Evolutionary conservation across 345 rosid species (phyloP).

Genomic region (Ceriops tagal): DNA sequence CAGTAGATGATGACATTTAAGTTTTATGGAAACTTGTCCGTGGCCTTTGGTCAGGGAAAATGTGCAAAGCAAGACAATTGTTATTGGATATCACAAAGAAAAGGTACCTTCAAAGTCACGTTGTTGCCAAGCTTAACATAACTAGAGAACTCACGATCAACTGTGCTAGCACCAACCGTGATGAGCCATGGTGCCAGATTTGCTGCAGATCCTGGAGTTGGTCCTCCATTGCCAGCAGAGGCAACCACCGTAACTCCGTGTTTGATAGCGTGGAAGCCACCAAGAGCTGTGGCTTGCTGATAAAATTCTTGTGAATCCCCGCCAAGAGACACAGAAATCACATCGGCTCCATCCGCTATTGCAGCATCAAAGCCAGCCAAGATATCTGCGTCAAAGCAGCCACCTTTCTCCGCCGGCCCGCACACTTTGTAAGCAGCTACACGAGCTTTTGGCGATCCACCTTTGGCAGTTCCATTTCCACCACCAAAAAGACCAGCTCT

Average conservation of each 20-base stretch:
- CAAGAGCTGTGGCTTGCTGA: neutral
- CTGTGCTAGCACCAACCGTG: slow-evolving; percentile 16
- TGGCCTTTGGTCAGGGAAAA: too few relatives aligned
- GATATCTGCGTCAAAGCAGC: slow-evolving; percentile 47
- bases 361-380: slow-evolving; percentile 53
- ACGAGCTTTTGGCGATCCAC: slow-evolving; percentile 57
- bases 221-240: slow-evolving; percentile 13
- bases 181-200: slow-evolving; percentile 19
- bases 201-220: neutral
- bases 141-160: neutral
- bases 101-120: neutral
- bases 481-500: slow-evolving; percentile 24
- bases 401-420: slow-evolving; percentile 23
- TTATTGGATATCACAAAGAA: too few relatives aligned
- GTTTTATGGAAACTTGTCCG: too few relatives aligned
- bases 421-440: slow-evolving; percentile 55
- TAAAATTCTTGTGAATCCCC: neutral
- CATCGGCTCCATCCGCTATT: slow-evolving; percentile 47
- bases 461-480: slow-evolving; percentile 58
- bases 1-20: too few relatives aligned
- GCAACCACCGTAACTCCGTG: slow-evolving; percentile 8
- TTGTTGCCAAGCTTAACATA: neutral
- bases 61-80: too few relatives aligned
- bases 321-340: slow-evolving; percentile 47
- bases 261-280: slow-evolving; percentile 10